Percentiles rank a stretch among this genome's conserved stretches.
These are phyloP conservation scores for Neofusicoccum sp. DNA, from an alignment of 2,329 filamentous ascomycete genomes.

Conservation along the genomic window DNA sequence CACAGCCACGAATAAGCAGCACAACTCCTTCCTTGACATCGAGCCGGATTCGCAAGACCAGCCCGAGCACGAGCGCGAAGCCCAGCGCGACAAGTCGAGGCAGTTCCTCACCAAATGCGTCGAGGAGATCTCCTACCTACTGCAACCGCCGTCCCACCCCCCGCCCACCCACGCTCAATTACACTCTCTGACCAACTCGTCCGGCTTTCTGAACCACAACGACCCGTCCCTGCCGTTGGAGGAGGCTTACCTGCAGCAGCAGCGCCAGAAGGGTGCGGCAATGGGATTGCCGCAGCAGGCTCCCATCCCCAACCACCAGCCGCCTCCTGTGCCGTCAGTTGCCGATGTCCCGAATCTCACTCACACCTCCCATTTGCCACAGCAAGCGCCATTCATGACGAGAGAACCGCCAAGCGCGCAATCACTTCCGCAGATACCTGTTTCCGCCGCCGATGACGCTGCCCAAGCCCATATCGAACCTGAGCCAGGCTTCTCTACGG, in stretches of 20 bases:
- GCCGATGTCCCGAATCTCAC: conserved; percentile 45
- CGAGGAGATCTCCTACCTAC: conserved; percentile 66
- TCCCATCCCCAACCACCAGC: conserved; percentile 61
- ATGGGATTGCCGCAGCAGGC: conserved; percentile 34
- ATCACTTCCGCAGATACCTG: conserved; percentile 18
- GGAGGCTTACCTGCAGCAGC: conserved; percentile 57
- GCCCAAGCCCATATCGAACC: conserved; percentile 30
- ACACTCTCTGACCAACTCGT: conserved; percentile 36
- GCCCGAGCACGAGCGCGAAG: conserved; percentile 55
- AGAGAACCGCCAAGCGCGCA: conserved; percentile 45
- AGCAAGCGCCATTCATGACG: conserved; percentile 44
- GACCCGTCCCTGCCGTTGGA: conserved; percentile 58
- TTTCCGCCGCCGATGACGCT: conserved; percentile 30
- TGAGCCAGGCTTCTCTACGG: conserved; percentile 40
- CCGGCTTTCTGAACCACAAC: conserved; percentile 47
- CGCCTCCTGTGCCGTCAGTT: conserved; percentile 46
- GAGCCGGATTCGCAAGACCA: conserved; percentile 42
- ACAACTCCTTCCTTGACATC: conserved; percentile 53
- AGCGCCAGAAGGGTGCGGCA: conserved; percentile 37
- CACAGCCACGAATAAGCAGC: conserved; percentile 47
- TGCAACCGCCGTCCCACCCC: conserved; percentile 63
- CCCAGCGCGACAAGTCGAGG: conserved; percentile 61
- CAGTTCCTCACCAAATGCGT: conserved; percentile 64
- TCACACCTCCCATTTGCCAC: conserved; percentile 37
- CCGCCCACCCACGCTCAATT: conserved; percentile 51